Evolutionary conservation across 2,329 filamentous ascomycete species (phyloP), one percentile per base, ranked within the genome.

Genomic region (Claviceps maximensis): DNA sequence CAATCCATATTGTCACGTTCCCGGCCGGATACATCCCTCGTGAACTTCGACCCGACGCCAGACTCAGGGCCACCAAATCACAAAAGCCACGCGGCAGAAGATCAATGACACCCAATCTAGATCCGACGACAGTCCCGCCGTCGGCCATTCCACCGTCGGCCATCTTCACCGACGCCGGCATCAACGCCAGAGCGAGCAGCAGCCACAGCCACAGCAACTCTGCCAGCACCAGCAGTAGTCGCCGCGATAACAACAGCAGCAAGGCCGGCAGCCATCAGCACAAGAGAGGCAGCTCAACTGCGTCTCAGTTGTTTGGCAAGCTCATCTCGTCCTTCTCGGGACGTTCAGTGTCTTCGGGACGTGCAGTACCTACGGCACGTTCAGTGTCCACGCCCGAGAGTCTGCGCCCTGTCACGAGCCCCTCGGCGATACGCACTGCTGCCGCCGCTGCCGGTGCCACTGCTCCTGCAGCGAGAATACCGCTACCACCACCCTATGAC

Each of bases 21-120:
- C 70, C 70, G 3, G 60, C 69, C 2, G 70, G 70, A 51, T 72
- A 72, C 61, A 64, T 75, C 25, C 74, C 74, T 19, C 66, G 67
- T 54, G 74, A 76, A 54, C 59, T 75, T 46, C 69, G 71, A 15
- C 54, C 58, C 33, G 54, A 53, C 47, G 38, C 53, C 31, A 56
- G 27, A 8, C 38, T 54, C 21, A 50, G 31, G 38, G 36, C 25
- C 44, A 29, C 29, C 25, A 29, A 36, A 25, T 21, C 45, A 23
- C 52, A 40, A 15, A 56, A 46, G 17, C 13, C 19, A 25, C 53
- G 53, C 19, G 31, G 45, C 44, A 13, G 33, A 15, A 46, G 49
- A 53, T 25, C 44, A 31, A 47, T 50, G 46, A 53, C 25, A 46
- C 46, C 47, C 27, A 25, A 29, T 51, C 51, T 27, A 40, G 53